Conservation (phyloP, 331 rosid species). For the Malus hybrid region DNA sequence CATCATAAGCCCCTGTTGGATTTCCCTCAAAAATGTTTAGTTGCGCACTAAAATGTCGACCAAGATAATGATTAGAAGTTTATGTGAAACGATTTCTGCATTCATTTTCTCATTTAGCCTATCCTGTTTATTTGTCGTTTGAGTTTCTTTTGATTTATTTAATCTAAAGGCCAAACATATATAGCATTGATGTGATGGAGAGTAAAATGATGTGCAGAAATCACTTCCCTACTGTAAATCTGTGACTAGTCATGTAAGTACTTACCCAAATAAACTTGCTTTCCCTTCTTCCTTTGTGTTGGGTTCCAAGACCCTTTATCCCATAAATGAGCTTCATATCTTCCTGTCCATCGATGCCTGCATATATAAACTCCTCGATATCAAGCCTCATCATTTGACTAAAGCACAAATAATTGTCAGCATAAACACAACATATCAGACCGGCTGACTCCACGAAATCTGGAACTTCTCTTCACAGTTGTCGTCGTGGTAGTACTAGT, state of each 20-base stretch:
- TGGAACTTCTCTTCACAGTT: constrained; percentile 60
- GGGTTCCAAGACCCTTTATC: constrained; percentile 83
- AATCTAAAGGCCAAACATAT: not conserved
- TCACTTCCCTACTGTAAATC: not conserved
- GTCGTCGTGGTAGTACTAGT: constrained; percentile 24
- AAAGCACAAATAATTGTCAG: not conserved
- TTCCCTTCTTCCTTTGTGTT: constrained; percentile 74
- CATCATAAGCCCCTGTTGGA: constrained; percentile 62
- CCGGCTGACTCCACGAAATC: constrained; percentile 67
- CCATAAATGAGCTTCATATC: constrained; percentile 77
- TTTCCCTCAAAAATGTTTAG: not conserved
- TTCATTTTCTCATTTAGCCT: not conserved
- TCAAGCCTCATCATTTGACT: constrained; percentile 6
- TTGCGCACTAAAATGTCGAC: not conserved
- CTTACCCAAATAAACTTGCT: constrained; percentile 41
- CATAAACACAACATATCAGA: not conserved
- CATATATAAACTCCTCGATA: not conserved
- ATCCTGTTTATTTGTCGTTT: not conserved
- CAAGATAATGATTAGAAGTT: not conserved
- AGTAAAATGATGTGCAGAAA: not conserved
- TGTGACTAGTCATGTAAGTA: not conserved
- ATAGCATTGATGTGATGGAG: not conserved
- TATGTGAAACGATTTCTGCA: not conserved
- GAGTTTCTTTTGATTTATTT: not conserved
- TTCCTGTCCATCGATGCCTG: constrained; percentile 77